phyloP scores from a whole-genome alignment of 768 basidiomycete genomes.

The Tubosaeta brunneosetosa region DNA sequence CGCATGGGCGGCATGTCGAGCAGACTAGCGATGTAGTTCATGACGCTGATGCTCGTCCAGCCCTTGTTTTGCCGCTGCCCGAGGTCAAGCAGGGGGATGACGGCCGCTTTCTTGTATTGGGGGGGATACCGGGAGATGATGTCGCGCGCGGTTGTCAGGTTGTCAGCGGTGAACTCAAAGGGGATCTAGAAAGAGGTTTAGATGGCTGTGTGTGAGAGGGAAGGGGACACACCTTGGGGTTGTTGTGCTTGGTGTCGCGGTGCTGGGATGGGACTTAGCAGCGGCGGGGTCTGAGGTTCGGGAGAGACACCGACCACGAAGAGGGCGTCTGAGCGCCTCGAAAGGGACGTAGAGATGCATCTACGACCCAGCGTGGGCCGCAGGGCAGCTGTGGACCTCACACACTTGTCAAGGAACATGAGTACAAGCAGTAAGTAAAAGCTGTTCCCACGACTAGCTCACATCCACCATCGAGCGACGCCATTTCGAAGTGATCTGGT shows the following conservation, averaged over 20 bases:
- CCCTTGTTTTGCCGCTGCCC: constrained; percentile 97
- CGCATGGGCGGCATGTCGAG: constrained; percentile 97
- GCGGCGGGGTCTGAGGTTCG: constrained; percentile 7
- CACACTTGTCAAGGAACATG: constrained; percentile 23
- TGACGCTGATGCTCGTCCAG: constrained; percentile 97
- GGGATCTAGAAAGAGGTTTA: constrained; percentile 56
- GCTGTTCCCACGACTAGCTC: constrained; percentile 21
- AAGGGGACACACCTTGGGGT: constrained; percentile 60
- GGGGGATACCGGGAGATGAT: constrained; percentile 93
- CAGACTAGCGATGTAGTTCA: constrained; percentile 96
- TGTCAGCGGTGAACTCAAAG: constrained; percentile 80
- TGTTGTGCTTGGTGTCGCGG: constrained; percentile 92
- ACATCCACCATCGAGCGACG: constrained; percentile 56
- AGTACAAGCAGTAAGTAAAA: neutral
- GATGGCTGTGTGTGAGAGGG: neutral
- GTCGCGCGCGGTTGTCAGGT: constrained; percentile 79
- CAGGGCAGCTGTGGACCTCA: constrained; percentile 9
- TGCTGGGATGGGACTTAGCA: constrained; percentile 51
- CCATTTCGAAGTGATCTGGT: constrained; percentile 67
- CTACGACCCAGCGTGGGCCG: constrained; percentile 20
- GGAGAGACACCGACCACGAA: constrained; percentile 63
- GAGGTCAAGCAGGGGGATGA: constrained; percentile 93
- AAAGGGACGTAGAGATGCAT: constrained; percentile 35
- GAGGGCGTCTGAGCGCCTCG: constrained; percentile 72
- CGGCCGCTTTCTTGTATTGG: constrained; percentile 98